Evolutionary conservation across 371 early-diverging fungal genomes (phyloP).

Genomic region (Mortierella sp.): DNA sequence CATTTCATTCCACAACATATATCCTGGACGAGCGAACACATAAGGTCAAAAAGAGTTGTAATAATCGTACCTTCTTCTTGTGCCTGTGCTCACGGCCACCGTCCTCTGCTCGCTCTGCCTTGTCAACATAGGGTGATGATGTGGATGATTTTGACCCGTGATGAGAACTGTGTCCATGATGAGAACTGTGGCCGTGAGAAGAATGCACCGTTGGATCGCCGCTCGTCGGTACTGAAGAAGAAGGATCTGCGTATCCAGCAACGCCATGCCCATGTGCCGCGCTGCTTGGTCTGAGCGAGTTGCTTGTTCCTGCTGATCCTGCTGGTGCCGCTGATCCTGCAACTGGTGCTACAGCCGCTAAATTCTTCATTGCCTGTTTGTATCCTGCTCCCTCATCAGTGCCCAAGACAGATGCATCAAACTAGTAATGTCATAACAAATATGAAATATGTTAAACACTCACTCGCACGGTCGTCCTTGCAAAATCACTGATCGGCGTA

Average conservation of each 20-base stretch:
- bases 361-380: constrained; percentile 25
- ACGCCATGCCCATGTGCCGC: constrained; percentile 13
- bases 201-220: constrained; percentile 17
- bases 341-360: constrained; percentile 16
- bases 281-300: constrained; percentile 15
- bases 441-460: neutral
- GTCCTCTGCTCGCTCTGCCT: constrained; percentile 57
- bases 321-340: constrained; percentile 18
- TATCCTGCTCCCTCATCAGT: constrained; percentile 60
- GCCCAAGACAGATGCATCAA: constrained; percentile 70
- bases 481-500: neutral
- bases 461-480: neutral
- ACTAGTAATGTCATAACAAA: constrained; percentile 44
- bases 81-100: constrained; percentile 66
- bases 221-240: neutral
- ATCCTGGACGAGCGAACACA: neutral
- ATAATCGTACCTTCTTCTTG: constrained; percentile 71
- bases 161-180: constrained; percentile 26
- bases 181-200: constrained; percentile 31
- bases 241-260: constrained; percentile 16
- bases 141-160: constrained; percentile 44
- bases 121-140: constrained; percentile 51
- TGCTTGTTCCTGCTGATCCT: constrained; percentile 21
- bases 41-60: neutral
- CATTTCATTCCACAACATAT: neutral